Evolutionary conservation across 1,284 basidiomycete genomes (phyloP).

Genomic region (Pyrrhoderma lamaoense): DNA sequence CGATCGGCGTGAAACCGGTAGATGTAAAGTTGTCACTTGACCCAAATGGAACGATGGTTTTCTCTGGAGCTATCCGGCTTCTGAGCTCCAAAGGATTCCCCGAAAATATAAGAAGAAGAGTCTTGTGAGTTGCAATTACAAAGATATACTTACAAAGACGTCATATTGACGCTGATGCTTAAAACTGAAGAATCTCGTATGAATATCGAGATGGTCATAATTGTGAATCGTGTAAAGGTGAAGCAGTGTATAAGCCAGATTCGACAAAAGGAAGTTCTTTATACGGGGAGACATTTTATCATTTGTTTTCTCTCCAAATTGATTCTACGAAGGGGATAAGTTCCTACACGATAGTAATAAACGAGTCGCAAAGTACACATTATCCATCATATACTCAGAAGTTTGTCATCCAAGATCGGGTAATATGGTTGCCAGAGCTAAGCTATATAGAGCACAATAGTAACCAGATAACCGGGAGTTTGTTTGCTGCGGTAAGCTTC

Average conservation of each 20-base stretch:
- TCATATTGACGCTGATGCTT: not conserved
- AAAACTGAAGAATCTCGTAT: not conserved
- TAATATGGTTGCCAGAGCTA: constrained; percentile 2
- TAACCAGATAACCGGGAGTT: not conserved
- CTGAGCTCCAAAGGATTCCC: constrained; percentile 11
- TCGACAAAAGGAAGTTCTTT: constrained; percentile 5
- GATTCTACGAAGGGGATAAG: constrained; percentile 1
- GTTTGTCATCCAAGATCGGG: not conserved
- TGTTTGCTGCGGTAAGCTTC: constrained; percentile 6
- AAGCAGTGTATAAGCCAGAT: not conserved
- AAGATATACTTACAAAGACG: not conserved
- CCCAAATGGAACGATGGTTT: constrained; percentile 12
- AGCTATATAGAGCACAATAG: not conserved
- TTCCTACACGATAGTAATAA: constrained; percentile 1
- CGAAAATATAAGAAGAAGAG: not conserved
- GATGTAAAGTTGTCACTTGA: constrained; percentile 17
- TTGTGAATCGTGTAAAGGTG: not conserved
- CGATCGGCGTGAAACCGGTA: constrained; percentile 23
- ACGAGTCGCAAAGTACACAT: not conserved
- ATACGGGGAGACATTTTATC: constrained; percentile 9
- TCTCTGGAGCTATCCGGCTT: constrained; percentile 9
- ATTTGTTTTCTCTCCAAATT: constrained; percentile 3
- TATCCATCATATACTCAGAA: not conserved
- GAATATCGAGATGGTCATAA: not conserved
- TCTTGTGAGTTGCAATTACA: not conserved